Evolutionary conservation across 805 yeast genomes (phyloP).

Genomic region (Tetrapisispora iriomotensis): DNA sequence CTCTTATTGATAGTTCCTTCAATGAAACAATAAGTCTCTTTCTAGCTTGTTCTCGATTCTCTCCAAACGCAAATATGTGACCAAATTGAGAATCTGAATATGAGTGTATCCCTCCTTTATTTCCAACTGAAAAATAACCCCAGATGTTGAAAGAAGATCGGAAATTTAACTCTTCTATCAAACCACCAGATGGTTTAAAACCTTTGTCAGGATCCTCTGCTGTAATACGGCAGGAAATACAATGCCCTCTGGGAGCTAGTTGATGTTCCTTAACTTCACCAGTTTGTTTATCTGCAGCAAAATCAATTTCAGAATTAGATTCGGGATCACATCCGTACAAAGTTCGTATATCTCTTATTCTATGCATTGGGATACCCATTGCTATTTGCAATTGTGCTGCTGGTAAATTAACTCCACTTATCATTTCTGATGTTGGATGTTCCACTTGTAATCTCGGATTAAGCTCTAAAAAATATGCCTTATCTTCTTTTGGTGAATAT

Average conservation of each 20-base stretch:
- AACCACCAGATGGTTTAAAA: conserved; percentile 97
- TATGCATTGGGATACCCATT: conserved; percentile 97
- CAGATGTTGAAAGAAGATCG: conserved; percentile 96
- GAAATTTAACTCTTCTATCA: conserved; percentile 90
- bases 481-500: conserved; percentile 87
- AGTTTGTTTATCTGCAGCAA: conserved; percentile 66
- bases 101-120: conserved; percentile 94
- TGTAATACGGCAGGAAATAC: conserved; percentile 98
- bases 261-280: conserved; percentile 71
- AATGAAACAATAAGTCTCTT: conserved; percentile 98
- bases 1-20: conserved; percentile 91
- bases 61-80: conserved; percentile 98
- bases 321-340: conserved; percentile 95
- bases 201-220: conserved; percentile 99
- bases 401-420: conserved; percentile 94
- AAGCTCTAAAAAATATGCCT: conserved; percentile 90
- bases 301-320: conserved; percentile 81
- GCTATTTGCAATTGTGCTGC: conserved; percentile 98
- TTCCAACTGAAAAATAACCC: conserved; percentile 98
- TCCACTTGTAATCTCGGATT: conserved; percentile 99
- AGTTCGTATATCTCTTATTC: conserved; percentile 85
- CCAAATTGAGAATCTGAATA: conserved; percentile 98
- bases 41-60: conserved; percentile 94
- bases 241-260: conserved; percentile 95
- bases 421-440: conserved; percentile 99